Base-by-base conservation (phyloP, 257 asterid genomes). In the Plectranthus barbatus region DNA sequence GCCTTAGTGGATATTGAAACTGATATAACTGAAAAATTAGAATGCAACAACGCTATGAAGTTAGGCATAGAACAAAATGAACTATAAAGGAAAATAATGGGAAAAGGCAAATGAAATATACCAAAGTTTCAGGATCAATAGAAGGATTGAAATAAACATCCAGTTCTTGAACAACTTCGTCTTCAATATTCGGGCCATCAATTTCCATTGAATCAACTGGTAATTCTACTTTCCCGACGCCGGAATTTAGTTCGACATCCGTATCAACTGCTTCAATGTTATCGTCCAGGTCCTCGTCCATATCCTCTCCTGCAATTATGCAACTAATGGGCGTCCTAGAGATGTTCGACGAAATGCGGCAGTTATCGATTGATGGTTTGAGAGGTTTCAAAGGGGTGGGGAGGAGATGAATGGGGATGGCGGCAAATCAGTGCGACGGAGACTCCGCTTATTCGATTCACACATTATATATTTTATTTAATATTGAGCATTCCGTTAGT, bases 1-100 rank as follows among this genome's bases (percentile, higher is more conserved):
- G 91, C 73, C 97, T 83, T n/a, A 84, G 72, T 3, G 95, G 95
- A 73, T 74, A 91, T 69, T 91, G 98, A 69, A 86, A 57, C 68
- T 83, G 81, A 67, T 82, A 85, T 52, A 92, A 56, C 97, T 89
- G 80, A 11, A 20, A 39, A 39, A 26, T 26, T 26, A 39, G 18
- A 14, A 20, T 13, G 63, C 60, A 62, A 4, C 37, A 36, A 19
- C 9, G 54, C 20, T 54, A 5, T n/a, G 17, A 13, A 14, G 39
- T 13, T 23, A 63, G 29, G 41, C 55, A 12, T 11, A 41, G 19
- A 41, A 3, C 40, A 61, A 42, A 47, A 5, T 14, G 41, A 64
- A 50, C 31, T 6, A 36, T 11, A 46, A 26, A 21, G 26, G 5
- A 14, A 21, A 31, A 55, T 5, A 41, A 40, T 7, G 45, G 2